Base-by-base conservation (phyloP, 169 alveolate genomes). In the Cryptosporidium tyzzeri region DNA sequence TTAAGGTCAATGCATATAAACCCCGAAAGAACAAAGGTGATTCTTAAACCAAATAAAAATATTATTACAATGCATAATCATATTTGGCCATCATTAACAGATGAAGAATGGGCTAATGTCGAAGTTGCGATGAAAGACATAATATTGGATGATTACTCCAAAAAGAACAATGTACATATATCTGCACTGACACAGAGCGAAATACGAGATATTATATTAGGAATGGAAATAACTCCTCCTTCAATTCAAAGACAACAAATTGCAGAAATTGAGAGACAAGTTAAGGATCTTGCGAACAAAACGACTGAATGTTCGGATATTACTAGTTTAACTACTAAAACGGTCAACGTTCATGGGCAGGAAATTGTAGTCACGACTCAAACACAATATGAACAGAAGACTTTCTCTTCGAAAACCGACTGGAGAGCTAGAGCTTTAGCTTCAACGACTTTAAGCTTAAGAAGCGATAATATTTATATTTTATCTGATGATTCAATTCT, bases 191-290 rank as follows among this genome's bases (percentile, higher is more conserved):
- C 99, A 23, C 98, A 98, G 95, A 97, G 98, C 91, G 99, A 99
- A 93, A 98, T 99, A 58, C 96, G 99, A 91, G 99, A 99, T 93
- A 98, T 99, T 75, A 98, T 99, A 41, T 93, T 99, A 58, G 99
- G 99, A 39, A 98, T 98, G 99, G 99, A 99, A 93, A 98, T 99
- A 75, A 96, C 99, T 8, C 99, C 99, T 2, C 99, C 99, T 18
- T 94, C 98, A 75, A 84, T 98, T 53, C 98, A 97, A 93, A 92
- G 97, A 70, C 99, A 96, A 94, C 97, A 98, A 93, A 97, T 96
- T 45, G 99, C 97, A 26, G 99, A 97, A 75, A 95, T 97, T 53
- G 98, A 96, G 85, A 96, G 96, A 84, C 94, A 93, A 91, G 95
- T 95, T 51, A 94, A 94, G 86, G 97, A 92, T 71, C 84, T 69